Base-by-base conservation (phyloP, 1,284 basidiomycete genomes). In the Schizopora paradoxa region DNA sequence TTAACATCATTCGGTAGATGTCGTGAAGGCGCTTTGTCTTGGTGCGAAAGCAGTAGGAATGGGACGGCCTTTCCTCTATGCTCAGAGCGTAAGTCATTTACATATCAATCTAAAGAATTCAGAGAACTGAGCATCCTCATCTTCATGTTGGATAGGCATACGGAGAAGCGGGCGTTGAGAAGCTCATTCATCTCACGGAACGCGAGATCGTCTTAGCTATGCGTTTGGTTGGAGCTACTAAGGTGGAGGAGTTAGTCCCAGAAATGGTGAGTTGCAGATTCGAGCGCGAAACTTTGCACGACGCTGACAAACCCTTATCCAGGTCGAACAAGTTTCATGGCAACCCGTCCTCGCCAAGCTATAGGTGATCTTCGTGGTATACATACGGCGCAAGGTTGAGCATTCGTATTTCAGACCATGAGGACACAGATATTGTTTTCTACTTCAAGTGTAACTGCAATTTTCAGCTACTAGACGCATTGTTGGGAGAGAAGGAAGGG, bases 41-140 rank as follows among this genome's bases (percentile, higher is more conserved):
- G 94, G 93, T 29, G 94, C 93, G 1, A 86, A 71, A 53, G 91
- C 88, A 3, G 91, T 95, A 5, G 93, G 94, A 1, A 69, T 97
- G 19, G 93, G 93, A 0, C 77, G 93, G 22, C 77, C 87, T 1
- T 93, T 95, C 72, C 70, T 96, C n/a, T 94, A 87, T 58, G 90
- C 89, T 1, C 90, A 94, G 66, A 87, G 86, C 57, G 85, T 86
- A 62, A 57, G 78, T 56, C 4, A 6, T 34, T 16, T 19, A 22
- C 42, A 16, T 28, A 23, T 40, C 16, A 7, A 7, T 47, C 51
- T 28, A 43, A n/a, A 32, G 16, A 14, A 10, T 37, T 10, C 22
- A 49, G 26, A 34, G 23, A 45, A 31, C 27, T 42, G 26, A 14
- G 36, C 29, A 42, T n/a, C 29, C 36, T 59, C 23, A 6, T 14